Evolutionary conservation across 768 basidiomycete genomes (phyloP), one percentile per base, ranked within the genome.

Genomic region (Collybia nuda): DNA sequence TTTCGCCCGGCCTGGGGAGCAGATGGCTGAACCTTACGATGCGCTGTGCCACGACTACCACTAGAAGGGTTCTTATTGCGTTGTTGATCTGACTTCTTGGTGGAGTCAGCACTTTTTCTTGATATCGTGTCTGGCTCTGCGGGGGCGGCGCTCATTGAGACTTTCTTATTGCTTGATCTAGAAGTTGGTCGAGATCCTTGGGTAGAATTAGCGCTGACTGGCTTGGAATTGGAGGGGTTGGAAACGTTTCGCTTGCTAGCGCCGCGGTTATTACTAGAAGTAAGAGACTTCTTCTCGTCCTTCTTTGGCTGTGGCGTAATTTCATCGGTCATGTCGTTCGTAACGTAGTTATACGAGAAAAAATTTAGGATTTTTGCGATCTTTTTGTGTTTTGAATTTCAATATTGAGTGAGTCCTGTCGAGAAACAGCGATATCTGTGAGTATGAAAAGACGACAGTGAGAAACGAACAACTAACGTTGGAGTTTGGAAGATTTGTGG

Each of bases 281-380:
- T 51, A 49, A 75, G 58, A 52, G 77, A 70, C 74, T 82, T 89
- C 78, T 80, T 89, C 67, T 88, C 87, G 63, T 90, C 88, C 74
- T 79, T 87, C 64, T 78, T 79, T 56, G 75, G 67, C 70, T 80
- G 82, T 63, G 79, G 75, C 69, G 76, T 77, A 64, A 77, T 73
- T 77, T 89, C 84, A 79, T 92, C 90, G 68, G 86, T 88, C 90
- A 92, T 92, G 71, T 85, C 82, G 86, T 82, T 88, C 86, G 85
- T 91, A 78, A 83, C 66, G 77, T 71, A 71, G 65, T 64, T 57
- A 71, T 59, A 56, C 61, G 67, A 69, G 68, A 67, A 67, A 66
- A 59, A 63, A 67, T 70, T 73, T 79, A 67, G 67, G 59, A 57
- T 57, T 77, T 82, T 82, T 76, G 64, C 61, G 69, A 66, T 78